Conservation (phyloP, 768 basidiomycete genomes). For the Lactifluus subvellereus region DNA sequence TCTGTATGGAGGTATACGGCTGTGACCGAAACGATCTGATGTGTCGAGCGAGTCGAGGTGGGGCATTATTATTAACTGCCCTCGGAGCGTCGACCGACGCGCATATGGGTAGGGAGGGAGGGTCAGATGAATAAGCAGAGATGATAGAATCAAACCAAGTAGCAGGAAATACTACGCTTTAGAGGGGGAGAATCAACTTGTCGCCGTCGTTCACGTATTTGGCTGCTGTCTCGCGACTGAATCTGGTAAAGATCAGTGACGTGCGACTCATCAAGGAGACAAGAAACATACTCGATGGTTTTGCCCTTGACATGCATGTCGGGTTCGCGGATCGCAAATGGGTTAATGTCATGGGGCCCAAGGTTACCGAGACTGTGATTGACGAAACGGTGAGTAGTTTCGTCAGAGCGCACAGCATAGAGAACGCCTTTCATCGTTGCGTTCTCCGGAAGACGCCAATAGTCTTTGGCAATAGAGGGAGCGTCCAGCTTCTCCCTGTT, state of each 20-base stretch:
- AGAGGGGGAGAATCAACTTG: slow-evolving; percentile 3
- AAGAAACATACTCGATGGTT: slow-evolving; percentile 49
- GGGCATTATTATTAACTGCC: not conserved
- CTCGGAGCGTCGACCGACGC: not conserved
- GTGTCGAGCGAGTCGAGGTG: slow-evolving; percentile 2
- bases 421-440: slow-evolving; percentile 85
- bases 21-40: not conserved
- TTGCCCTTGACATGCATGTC: slow-evolving; percentile 79
- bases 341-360: slow-evolving; percentile 74
- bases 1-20: too few species aligned
- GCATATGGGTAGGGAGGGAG: not conserved
- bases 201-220: slow-evolving; percentile 18
- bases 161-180: not conserved
- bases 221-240: slow-evolving; percentile 14
- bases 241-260: slow-evolving; percentile 9
- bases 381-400: slow-evolving; percentile 89
- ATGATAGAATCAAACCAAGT: not conserved
- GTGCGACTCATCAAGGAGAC: slow-evolving; percentile 3
- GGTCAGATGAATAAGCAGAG: not conserved
- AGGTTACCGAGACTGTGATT: slow-evolving; percentile 95
- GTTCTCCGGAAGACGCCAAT: slow-evolving; percentile 74
- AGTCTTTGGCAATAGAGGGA: slow-evolving; percentile 89
- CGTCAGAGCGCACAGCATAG: slow-evolving; percentile 89
- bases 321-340: slow-evolving; percentile 85
- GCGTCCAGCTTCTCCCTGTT: slow-evolving; percentile 62